Evolutionary conservation across 148 eudicot genomes (phyloP).

Genomic region (Rhododendron ovatum): DNA sequence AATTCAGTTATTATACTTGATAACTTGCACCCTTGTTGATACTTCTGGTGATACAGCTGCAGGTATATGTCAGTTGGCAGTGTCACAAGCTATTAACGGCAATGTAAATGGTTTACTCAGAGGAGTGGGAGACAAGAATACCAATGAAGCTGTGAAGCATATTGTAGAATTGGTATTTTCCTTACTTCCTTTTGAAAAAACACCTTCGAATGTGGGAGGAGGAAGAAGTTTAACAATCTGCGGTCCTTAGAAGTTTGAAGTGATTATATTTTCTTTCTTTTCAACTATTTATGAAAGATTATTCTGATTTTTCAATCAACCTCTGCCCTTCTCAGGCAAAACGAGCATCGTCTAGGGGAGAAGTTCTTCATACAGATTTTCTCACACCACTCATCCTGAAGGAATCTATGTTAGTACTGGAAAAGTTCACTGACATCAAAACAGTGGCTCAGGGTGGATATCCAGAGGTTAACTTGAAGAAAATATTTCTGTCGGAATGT

Average conservation of each 20-base stretch:
- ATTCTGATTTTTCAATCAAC: neutral
- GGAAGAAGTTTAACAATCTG: neutral
- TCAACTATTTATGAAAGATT: neutral
- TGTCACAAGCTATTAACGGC: conserved; percentile 50
- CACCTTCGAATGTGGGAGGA: neutral
- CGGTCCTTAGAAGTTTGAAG: neutral
- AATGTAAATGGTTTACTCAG: conserved; percentile 39
- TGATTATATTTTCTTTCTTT: neutral
- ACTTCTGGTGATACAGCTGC: conserved; percentile 28
- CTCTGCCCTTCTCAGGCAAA: conserved; percentile 46
- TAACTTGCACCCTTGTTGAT: conserved; percentile 6
- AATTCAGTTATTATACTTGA: neutral
- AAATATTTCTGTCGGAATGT: conserved; percentile 3
- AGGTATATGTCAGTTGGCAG: conserved; percentile 39
- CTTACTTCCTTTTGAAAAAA: neutral
- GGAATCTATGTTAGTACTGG: conserved; percentile 60
- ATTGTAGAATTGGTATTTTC: conserved; percentile 72
- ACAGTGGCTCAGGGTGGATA: conserved; percentile 76
- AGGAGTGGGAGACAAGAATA: conserved; percentile 43
- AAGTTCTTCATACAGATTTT: conserved; percentile 81
- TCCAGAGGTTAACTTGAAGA: conserved; percentile 53
- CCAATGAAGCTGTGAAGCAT: conserved; percentile 65
- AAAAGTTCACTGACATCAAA: conserved; percentile 60
- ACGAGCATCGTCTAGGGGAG: conserved; percentile 65
- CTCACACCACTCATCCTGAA: conserved; percentile 70